Percentiles rank a stretch among this genome's conserved stretches.
Evolutionary conservation across 768 basidiomycete species (phyloP).

Genomic region (Tylopilus sp.): DNA sequence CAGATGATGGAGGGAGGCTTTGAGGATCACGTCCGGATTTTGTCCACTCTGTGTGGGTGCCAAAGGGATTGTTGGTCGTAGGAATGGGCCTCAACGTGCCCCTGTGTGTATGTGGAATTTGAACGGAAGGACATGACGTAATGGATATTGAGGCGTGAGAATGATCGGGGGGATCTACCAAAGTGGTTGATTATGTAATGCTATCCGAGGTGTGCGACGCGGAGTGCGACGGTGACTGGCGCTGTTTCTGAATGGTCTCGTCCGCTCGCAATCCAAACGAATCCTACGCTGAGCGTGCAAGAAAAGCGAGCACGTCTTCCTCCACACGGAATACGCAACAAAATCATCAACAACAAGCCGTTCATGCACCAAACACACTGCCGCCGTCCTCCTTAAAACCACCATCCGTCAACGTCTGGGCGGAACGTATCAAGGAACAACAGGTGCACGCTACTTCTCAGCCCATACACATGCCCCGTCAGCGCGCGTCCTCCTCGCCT

Average conservation of each 20-base stretch:
- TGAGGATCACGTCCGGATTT: constrained; percentile 16
- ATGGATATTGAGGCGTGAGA: constrained; percentile 3
- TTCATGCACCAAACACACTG: not conserved
- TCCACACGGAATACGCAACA: not conserved
- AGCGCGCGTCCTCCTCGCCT: constrained; percentile 8
- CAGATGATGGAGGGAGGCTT: constrained; percentile 13
- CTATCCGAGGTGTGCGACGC: constrained; percentile 4
- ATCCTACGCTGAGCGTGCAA: constrained; percentile 57
- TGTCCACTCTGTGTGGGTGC: constrained; percentile 3
- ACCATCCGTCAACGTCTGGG: constrained; percentile 40
- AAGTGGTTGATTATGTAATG: not conserved
- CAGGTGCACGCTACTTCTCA: constrained; percentile 27
- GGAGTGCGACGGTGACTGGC: constrained; percentile 24
- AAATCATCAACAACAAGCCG: constrained; percentile 2
- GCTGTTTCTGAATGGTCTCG: constrained; percentile 30
- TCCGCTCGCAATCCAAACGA: constrained; percentile 39
- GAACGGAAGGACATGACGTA: not conserved
- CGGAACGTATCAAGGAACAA: constrained; percentile 39
- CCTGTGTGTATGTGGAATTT: not conserved
- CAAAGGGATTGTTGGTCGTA: constrained; percentile 4
- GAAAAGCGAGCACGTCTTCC: constrained; percentile 35
- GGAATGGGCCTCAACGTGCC: constrained; percentile 38
- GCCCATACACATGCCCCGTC: constrained; percentile 14
- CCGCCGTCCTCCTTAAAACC: constrained; percentile 14
- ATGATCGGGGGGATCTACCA: constrained; percentile 8